Percentiles rank a stretch among this genome's conserved stretches.
Conservation (phyloP, 1,139 yeast genomes). For the Yamadazyma taylorii region DNA sequence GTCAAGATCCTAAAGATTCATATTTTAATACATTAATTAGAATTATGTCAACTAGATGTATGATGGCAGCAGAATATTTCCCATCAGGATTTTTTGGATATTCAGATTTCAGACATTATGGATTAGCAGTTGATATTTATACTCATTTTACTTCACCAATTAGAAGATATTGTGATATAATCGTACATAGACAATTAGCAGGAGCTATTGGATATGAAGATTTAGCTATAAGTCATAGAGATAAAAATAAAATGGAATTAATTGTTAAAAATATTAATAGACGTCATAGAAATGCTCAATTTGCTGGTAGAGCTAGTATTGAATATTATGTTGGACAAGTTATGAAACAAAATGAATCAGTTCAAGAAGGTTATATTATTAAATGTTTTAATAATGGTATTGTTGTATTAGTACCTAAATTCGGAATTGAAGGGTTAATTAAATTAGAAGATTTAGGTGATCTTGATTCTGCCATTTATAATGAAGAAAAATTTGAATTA, state of each 20-base stretch:
- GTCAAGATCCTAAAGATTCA: conserved; percentile 78
- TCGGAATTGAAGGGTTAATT: conserved; percentile 93
- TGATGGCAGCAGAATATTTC: conserved; percentile 99
- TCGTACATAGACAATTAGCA: conserved; percentile 95
- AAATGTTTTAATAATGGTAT: conserved; percentile 94
- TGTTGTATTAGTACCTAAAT: conserved; percentile 93
- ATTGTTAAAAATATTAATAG: conserved; percentile 87
- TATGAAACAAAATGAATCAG: conserved; percentile 72
- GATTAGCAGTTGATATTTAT: conserved; percentile 94
- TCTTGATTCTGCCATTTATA: conserved; percentile 61
- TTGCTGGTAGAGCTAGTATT: conserved; percentile 97
- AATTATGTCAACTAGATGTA: conserved; percentile 97
- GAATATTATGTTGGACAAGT: conserved; percentile 98
- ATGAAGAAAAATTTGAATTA: conserved; percentile 76
- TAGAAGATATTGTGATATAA: conserved; percentile 96
- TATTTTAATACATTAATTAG: conserved; percentile 92
- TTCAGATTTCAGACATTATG: conserved; percentile 95
- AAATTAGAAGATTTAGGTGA: conserved; percentile 76
- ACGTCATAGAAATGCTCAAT: conserved; percentile 96
- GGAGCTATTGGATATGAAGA: conserved; percentile 95
- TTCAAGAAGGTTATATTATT: conserved; percentile 88
- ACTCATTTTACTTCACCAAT: conserved; percentile 99
- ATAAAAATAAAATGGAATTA: conserved; percentile 85
- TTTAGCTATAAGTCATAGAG: conserved; percentile 78
- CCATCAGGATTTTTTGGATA: conserved; percentile 90